Percentiles rank a stretch among this genome's conserved stretches.
Conservation (phyloP, 306 rosid species). For the Astragalus membranaceus region DNA sequence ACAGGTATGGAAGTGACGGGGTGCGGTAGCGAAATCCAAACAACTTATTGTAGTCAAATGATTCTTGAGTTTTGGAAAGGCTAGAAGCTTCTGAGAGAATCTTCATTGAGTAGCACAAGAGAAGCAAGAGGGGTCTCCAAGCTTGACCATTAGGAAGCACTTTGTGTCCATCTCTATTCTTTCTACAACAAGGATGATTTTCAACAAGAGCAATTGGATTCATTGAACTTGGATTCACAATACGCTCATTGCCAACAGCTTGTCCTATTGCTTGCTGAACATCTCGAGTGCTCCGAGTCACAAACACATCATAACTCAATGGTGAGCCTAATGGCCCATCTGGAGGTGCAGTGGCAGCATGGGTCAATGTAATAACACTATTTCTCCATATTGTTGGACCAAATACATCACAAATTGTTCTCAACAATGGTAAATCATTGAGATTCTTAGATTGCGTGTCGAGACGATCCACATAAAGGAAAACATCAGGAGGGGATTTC, state of each 20-base stretch:
- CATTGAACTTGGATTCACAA: constrained; percentile 69
- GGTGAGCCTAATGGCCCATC: constrained; percentile 87
- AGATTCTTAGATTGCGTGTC: constrained; percentile 76
- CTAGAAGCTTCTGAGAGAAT: constrained; percentile 64
- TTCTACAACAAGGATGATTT: constrained; percentile 87
- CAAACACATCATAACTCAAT: constrained; percentile 76
- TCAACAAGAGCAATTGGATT: constrained; percentile 83
- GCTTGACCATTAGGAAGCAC: constrained; percentile 95
- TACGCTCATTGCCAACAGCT: constrained; percentile 75
- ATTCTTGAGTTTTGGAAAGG: constrained; percentile 65
- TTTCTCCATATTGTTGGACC: constrained; percentile 77
- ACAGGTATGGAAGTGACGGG: constrained; percentile 82
- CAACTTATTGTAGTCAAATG: constrained; percentile 63
- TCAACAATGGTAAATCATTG: constrained; percentile 74
- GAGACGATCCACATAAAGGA: constrained; percentile 84
- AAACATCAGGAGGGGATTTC: constrained; percentile 67
- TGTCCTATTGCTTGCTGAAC: constrained; percentile 84
- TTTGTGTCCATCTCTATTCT: constrained; percentile 80
- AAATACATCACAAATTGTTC: constrained; percentile 50
- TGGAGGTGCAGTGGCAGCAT: constrained; percentile 93
- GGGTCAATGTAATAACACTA: constrained; percentile 70
- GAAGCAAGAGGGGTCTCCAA: constrained; percentile 85
- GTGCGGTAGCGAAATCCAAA: constrained; percentile 78
- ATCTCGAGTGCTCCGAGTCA: constrained; percentile 74
- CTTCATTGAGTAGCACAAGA: constrained; percentile 81